Conservation (phyloP, 495 filamentous ascomycete genomes). For the Pyrenopolyporus hunteri region DNA sequence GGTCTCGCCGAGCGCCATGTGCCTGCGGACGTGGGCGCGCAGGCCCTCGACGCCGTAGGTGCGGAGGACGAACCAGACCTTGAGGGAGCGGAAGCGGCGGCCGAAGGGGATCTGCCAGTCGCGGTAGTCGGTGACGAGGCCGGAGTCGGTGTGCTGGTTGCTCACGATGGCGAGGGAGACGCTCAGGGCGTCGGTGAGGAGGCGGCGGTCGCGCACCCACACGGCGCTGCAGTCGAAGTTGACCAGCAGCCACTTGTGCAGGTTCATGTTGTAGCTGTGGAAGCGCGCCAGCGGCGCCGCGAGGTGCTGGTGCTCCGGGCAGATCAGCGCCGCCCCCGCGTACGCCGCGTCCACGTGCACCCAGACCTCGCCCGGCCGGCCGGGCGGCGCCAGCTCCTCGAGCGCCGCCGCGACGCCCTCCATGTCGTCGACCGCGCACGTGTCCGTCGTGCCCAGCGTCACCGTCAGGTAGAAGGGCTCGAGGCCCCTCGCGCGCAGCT, state of each 20-base stretch:
- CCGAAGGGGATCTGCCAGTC: constrained; percentile 99
- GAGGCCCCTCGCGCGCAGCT: constrained; percentile 66
- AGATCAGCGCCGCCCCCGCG: constrained; percentile 82
- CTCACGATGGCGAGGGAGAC: constrained; percentile 79
- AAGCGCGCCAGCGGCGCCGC: constrained; percentile 66
- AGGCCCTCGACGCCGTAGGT: constrained; percentile 83
- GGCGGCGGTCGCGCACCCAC: constrained; percentile 73
- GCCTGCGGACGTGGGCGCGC: constrained; percentile 71
- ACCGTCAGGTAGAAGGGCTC: constrained; percentile 86
- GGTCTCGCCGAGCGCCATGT: constrained; percentile 68
- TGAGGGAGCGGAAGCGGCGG: constrained; percentile 86
- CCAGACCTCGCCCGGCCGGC: constrained; percentile 65
- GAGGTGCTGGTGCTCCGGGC: constrained; percentile 78
- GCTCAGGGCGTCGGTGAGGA: constrained; percentile 78
- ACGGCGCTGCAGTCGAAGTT: constrained; percentile 93
- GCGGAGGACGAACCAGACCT: constrained; percentile 96
- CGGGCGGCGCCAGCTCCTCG: constrained; percentile 58
- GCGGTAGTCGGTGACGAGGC: constrained; percentile 92
- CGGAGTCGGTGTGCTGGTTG: constrained; percentile 78
- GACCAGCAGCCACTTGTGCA: constrained; percentile 97
- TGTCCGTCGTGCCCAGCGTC: constrained; percentile 87
- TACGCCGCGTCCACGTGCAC: constrained; percentile 97
- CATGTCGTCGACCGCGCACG: constrained; percentile 86
- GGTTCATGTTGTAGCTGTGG: constrained; percentile 91
- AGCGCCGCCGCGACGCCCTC: constrained; percentile 69